Conservation (phyloP, 305 asterid species). For the Galium porrigens region DNA sequence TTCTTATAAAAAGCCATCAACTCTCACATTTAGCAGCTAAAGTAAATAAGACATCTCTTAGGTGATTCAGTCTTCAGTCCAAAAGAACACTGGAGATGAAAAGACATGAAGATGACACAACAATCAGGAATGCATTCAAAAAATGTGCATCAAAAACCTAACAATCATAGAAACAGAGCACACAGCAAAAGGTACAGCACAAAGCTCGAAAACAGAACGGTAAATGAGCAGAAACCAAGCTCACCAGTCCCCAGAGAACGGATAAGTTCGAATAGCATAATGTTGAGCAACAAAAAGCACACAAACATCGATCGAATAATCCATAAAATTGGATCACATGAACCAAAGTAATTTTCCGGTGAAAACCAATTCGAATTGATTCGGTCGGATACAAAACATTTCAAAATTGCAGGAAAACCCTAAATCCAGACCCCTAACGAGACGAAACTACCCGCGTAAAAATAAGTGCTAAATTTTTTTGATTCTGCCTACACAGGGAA, state of each 20-base stretch:
- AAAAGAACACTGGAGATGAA: constrained; percentile 16
- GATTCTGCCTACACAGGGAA: not conserved
- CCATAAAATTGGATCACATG: constrained; percentile 24
- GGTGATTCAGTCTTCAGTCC: constrained; percentile 16
- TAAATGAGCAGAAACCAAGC: not conserved
- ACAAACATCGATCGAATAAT: constrained; percentile 5
- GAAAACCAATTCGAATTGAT: constrained; percentile 13
- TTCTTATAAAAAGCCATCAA: constrained; percentile 56
- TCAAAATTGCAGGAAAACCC: constrained; percentile 17
- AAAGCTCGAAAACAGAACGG: constrained; percentile 1
- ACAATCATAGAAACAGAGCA: constrained; percentile 6
- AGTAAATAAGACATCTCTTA: constrained; percentile 8
- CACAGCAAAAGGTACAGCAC: not conserved
- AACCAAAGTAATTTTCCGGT: constrained; percentile 2
- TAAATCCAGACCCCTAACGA: constrained; percentile 7
- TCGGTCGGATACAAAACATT: constrained; percentile 4
- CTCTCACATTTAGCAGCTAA: constrained; percentile 19
- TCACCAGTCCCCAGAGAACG: not conserved
- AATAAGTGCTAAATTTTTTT: not conserved
- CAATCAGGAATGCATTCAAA: not conserved
- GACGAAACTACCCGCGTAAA: constrained; percentile 4
- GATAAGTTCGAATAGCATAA: not conserved
- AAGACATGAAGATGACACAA: not conserved
- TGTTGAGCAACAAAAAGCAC: not conserved
- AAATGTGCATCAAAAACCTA: not conserved